phyloP scores from a whole-genome alignment of 2,329 filamentous ascomycete species.

The Chaetomium globosum region DNA sequence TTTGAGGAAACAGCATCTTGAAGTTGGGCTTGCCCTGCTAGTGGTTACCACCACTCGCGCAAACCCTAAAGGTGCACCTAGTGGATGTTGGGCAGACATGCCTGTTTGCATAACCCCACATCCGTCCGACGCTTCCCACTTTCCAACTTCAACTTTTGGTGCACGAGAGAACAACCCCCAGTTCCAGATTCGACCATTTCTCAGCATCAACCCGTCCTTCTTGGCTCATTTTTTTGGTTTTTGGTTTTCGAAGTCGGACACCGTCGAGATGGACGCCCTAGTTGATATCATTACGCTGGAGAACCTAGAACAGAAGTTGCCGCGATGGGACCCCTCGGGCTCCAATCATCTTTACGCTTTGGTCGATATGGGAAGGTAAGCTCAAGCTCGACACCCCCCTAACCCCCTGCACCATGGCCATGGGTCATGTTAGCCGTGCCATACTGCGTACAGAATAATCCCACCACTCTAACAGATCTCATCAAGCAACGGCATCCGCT shows the following conservation, averaged over 20 bases:
- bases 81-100: constrained; percentile 15
- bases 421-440: constrained; percentile 16
- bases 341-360: constrained; percentile 58
- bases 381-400: constrained; percentile 1
- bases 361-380: constrained; percentile 63
- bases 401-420: neutral
- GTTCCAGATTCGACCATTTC: neutral
- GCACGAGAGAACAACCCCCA: neutral
- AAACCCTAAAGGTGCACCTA: constrained; percentile 8
- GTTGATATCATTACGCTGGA: constrained; percentile 55
- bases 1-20: neutral
- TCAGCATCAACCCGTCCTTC: neutral
- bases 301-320: constrained; percentile 53
- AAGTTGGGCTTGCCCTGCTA: neutral
- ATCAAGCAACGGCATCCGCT: constrained; percentile 83
- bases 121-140: neutral
- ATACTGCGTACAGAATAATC: constrained; percentile 1
- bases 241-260: too few relatives aligned
- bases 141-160: neutral
- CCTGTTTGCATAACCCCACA: constrained; percentile 4
- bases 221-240: neutral
- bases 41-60: neutral
- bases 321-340: constrained; percentile 51
- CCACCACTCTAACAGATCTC: constrained; percentile 16
- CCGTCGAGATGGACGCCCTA: constrained; percentile 40